Base-by-base conservation (phyloP, 129 eudicot genomes). In the Escallonia herrerae region DNA sequence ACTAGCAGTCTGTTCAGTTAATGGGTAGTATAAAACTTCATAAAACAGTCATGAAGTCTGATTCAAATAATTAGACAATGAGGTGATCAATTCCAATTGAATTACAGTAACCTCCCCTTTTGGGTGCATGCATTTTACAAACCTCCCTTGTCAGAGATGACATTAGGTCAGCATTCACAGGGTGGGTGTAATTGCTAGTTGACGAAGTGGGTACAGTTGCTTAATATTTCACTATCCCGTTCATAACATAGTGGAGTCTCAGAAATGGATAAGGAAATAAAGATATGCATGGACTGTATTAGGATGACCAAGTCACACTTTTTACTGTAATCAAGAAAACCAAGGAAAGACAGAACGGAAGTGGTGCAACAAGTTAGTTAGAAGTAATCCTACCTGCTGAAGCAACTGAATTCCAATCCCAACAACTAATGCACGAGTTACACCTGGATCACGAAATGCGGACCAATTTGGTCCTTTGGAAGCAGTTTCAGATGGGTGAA, bases 401-500 rank as follows among this genome's bases (percentile, higher is more conserved):
- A 87, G 87, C 65, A 87, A 70, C 65, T 87, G 95, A 69, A 87
- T 81, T 54, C 81, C 83, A 50, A 87, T 67, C 43, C 95, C 95
- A 60, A 87, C 95, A 48, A 87, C 51, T 61, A 87, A 77, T 4
- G 95, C 95, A 15, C 83, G 87, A 9, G 82, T 81, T 56, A 87
- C 90, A 43, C 95, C 95, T 2, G 95, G 95, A 7, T 87, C 95
- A 65, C 66, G 80, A 40, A 87, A 87, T 1, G 83, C 84, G 7
- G 78, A 68, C 87, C 84, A 81, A 62, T 58, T 40, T 3, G 78
- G 68, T 2, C 62, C 75, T 73, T 76, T 71, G 4, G 77, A 53
- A 56, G 68, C 78, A 5, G 67, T 70, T 65, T 77, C 87, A 2
- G 85, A 77, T 3, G 90, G 95, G 67, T 86, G 87, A 55, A 75